These are phyloP conservation scores for Ballota nigra DNA, from an alignment of 257 asterid species.

Conservation along the genomic window DNA sequence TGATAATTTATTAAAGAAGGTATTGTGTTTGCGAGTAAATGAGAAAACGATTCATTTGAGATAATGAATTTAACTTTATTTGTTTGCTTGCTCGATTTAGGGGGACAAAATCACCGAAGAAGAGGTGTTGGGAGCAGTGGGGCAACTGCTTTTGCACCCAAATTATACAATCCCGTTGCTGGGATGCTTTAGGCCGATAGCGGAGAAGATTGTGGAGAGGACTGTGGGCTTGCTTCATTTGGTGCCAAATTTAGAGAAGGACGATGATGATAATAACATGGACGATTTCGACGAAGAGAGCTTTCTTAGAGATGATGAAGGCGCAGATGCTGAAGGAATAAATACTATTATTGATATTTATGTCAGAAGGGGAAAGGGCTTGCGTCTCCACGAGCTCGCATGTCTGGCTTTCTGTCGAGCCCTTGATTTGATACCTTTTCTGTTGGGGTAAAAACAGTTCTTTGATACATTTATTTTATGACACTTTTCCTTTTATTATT, in stretches of 20 bases:
- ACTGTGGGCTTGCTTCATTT: constrained; percentile 54
- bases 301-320: constrained; percentile 48
- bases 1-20: constrained; percentile 55
- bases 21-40: constrained; percentile 14
- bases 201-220: constrained; percentile 54
- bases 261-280: constrained; percentile 38
- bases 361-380: constrained; percentile 49
- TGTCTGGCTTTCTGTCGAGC: constrained; percentile 81
- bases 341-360: constrained; percentile 50
- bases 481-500: too few relatives aligned
- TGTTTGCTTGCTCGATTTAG: constrained; percentile 32
- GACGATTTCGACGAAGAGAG: constrained; percentile 48
- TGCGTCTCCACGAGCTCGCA: constrained; percentile 83
- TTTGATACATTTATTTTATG: constrained; percentile 1
- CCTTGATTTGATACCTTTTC: constrained; percentile 62
- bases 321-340: constrained; percentile 34
- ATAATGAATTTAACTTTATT: not conserved
- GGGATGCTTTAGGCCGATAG: constrained; percentile 81
- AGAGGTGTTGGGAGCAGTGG: constrained; percentile 67
- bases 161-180: constrained; percentile 73
- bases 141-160: constrained; percentile 75
- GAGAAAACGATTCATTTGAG: not conserved
- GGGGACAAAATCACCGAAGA: constrained; percentile 58
- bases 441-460: constrained; percentile 52
- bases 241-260: constrained; percentile 54